phyloP scores from a whole-genome alignment of 495 filamentous ascomycete species.

The Talaromyces wortmannii region DNA sequence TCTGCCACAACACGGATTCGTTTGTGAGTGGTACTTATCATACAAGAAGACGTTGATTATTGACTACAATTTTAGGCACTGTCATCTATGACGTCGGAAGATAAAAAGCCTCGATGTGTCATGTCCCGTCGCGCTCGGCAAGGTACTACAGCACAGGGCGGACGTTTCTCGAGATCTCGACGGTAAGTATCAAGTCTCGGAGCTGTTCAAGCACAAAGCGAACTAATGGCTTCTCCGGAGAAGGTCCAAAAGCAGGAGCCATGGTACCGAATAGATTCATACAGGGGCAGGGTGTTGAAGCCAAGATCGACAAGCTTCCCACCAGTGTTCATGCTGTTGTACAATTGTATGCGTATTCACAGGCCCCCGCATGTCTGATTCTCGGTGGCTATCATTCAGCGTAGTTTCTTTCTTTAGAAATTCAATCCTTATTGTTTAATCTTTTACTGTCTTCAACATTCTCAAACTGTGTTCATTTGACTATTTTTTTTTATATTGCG shows the following conservation, averaged over 20 bases:
- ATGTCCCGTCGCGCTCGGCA: constrained; percentile 65
- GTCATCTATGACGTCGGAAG: constrained; percentile 76
- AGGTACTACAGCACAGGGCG: constrained; percentile 35
- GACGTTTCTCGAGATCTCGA: constrained; percentile 17
- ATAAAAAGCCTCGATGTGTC: constrained; percentile 61
- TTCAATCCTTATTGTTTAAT: not conserved
- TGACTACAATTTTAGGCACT: constrained; percentile 47
- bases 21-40: constrained; percentile 46
- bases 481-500: too few species aligned
- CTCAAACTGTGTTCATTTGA: too few species aligned
- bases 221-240: not conserved
- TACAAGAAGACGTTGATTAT: constrained; percentile 3
- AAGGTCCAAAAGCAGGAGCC: not conserved
- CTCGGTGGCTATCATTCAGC: not conserved
- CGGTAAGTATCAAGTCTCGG: constrained; percentile 8
- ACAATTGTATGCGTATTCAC: not conserved
- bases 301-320: too few species aligned
- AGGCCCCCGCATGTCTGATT: not conserved
- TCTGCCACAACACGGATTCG: constrained; percentile 88
- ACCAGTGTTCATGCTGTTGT: not conserved
- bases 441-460: too few species aligned
- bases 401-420: not conserved
- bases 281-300: too few species aligned
- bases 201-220: too few species aligned
- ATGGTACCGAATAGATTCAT: not conserved